Base-by-base conservation (phyloP, 2,329 filamentous ascomycete genomes). In the Pyrenophora tritici-repentis region DNA sequence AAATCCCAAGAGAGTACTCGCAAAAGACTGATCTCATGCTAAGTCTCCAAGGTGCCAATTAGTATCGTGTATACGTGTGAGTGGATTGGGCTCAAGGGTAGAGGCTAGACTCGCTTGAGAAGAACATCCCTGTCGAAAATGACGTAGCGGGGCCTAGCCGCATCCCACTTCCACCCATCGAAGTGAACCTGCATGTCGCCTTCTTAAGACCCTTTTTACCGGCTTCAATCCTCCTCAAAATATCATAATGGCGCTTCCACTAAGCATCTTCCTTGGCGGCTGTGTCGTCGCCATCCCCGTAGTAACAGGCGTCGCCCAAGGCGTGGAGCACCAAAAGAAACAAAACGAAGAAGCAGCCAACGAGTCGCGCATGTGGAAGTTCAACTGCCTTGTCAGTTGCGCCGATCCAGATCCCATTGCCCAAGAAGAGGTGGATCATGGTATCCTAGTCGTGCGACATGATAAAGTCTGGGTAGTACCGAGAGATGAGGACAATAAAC, bases 331-430 rank as follows among this genome's bases (percentile, higher is more conserved):
- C 54, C 78, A 80, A 46, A 75, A 78, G 57, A 77, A 79, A 51
- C 74, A 78, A 51, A 80, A 80, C 50, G 77, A 76, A 61, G 78
- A 80, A 61, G 75, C 76, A 16, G 73, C 75, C 16, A 78, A 79
- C 58, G 73, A 79, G 43, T 75, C 74, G 39, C 79, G 78, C 32
- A 80, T 81, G 77, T 73, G 77, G 47, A 81, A 81, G 46, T 82
- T 81, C 66, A 77, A 78, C 54, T 64, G 81, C 37, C 73, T 79
- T 37, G 74, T 78, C 31, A 71, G 68, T 42, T 76, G 79, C 62
- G 75, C 76, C 17, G 57, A 61, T 8, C 50, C 68, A 6, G 50
- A 71, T 46, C 56, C 67, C 47, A 58, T 72, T 43, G 55, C 69
- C 3, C 53, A 56, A 18, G 70, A 72, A 5, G 70, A 76, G 39